phyloP scores from a whole-genome alignment of 2,329 filamentous ascomycete species.

The Colletotrichum filicis region DNA sequence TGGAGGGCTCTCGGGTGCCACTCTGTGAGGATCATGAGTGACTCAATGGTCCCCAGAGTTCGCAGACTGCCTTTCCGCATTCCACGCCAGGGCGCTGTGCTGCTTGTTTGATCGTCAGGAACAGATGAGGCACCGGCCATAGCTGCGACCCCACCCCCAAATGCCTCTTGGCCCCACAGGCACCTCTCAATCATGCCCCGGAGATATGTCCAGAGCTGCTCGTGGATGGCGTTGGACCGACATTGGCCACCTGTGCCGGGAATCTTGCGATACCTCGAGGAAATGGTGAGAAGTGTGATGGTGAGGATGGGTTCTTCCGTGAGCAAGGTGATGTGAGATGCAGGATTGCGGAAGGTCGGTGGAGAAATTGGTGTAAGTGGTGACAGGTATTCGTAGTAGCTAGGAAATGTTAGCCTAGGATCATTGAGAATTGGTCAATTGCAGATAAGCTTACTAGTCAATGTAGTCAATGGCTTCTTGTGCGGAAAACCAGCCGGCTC shows the following conservation, averaged over 20 bases:
- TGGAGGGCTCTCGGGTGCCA: slow-evolving; percentile 97
- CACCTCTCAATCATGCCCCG: slow-evolving; percentile 95
- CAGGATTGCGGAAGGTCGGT: slow-evolving; percentile 87
- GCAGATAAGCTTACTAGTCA: slow-evolving; percentile 74
- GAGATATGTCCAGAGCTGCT: slow-evolving; percentile 94
- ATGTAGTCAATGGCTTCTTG: slow-evolving; percentile 94
- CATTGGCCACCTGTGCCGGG: slow-evolving; percentile 83
- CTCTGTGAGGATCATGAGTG: slow-evolving; percentile 91
- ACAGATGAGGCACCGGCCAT: slow-evolving; percentile 31
- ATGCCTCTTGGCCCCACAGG: slow-evolving; percentile 96
- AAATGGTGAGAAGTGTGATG: slow-evolving; percentile 90
- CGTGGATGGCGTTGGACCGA: slow-evolving; percentile 90
- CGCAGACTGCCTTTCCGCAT: slow-evolving; percentile 82
- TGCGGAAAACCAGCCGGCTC: slow-evolving; percentile 95
- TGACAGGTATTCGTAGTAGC: slow-evolving; percentile 91
- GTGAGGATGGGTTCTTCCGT: slow-evolving; percentile 93
- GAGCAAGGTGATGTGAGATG: slow-evolving; percentile 81
- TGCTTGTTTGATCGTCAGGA: slow-evolving; percentile 68
- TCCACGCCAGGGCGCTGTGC: slow-evolving; percentile 76
- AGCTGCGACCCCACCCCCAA: slow-evolving; percentile 79
- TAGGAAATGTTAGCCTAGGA: slow-evolving; percentile 44
- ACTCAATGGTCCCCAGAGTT: slow-evolving; percentile 94
- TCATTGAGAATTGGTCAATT: background rate
- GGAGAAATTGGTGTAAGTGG: slow-evolving; percentile 94
- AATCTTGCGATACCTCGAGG: slow-evolving; percentile 86